phyloP scores from a whole-genome alignment of 495 filamentous ascomycete species.

The Annulohypoxylon bovei region DNA sequence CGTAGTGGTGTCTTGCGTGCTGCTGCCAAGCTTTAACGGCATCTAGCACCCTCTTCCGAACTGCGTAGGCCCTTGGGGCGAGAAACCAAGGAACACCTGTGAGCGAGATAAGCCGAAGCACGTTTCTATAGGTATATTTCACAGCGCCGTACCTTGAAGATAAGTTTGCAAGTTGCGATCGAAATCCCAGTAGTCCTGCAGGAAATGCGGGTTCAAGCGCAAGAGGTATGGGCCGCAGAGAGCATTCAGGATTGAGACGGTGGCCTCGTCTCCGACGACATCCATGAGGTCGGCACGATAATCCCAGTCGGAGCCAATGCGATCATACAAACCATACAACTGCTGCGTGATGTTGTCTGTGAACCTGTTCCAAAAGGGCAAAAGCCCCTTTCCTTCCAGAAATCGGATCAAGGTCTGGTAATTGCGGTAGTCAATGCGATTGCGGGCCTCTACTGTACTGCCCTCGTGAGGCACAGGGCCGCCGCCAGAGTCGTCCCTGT shows the following conservation, averaged over 20 bases:
- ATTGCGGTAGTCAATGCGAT: constrained; percentile 43
- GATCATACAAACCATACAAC: constrained; percentile 25
- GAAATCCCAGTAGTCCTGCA: constrained; percentile 46
- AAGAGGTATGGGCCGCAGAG: constrained; percentile 47
- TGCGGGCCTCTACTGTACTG: constrained; percentile 39
- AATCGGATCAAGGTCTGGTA: constrained; percentile 32
- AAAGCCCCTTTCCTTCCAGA: constrained; percentile 37
- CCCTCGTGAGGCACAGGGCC: constrained; percentile 31
- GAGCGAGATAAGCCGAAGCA: constrained; percentile 4
- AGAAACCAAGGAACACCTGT: constrained; percentile 43
- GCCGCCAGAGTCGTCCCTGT: constrained; percentile 44
- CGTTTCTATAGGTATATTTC: background rate
- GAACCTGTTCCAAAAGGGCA: constrained; percentile 39
- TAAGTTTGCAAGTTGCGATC: constrained; percentile 45
- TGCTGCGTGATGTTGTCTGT: constrained; percentile 29
- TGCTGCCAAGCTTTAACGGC: constrained; percentile 45
- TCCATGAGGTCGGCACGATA: constrained; percentile 42
- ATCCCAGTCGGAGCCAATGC: constrained; percentile 25
- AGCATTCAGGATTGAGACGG: constrained; percentile 38
- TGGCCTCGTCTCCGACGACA: constrained; percentile 39
- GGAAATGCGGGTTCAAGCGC: constrained; percentile 40
- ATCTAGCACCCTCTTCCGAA: constrained; percentile 35
- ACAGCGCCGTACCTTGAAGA: constrained; percentile 33
- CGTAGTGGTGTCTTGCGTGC: constrained; percentile 41
- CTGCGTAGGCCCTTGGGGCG: constrained; percentile 38